Evolutionary conservation across 108 stramenopile genomes (phyloP), one percentile per base, ranked within the genome.

Genomic region (Seminavis robusta): DNA sequence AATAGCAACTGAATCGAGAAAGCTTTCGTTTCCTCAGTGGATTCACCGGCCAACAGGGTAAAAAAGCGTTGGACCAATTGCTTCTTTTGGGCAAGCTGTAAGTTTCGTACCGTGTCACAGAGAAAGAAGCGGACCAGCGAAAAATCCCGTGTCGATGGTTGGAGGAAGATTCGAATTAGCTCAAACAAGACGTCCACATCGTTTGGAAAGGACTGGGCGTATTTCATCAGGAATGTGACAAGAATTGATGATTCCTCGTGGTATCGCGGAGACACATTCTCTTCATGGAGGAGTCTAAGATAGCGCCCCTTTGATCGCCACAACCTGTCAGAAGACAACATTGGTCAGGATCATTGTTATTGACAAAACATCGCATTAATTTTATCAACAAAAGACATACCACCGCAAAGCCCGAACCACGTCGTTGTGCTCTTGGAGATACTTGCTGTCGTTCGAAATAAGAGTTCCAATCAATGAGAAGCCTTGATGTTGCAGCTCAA

Each of bases 171-270:
- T 8, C 86, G 54, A 20, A 90, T 71, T 56, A 94, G 55, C 53
- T 94, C 94, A 65, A 94, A 94, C 23, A 94, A 67, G 6, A 90
- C 70, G 61, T 91, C 90, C 4, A 88, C 73, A 55, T 92, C 88
- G 15, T 60, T 58, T 19, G 86, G 81, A 39, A 59, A 58, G 24
- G 57, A 40, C 51, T 73, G 62, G 1, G 89, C 76, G 63, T 89
- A 90, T 9, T 68, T 50, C 4, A 94, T 69, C 33, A 94, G 69
- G 49, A 89, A 81, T n/a, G 63, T 63, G 0, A 83, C 85, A 36
- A 94, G 53, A 20, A 69, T 32, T 16, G 53, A 56, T n/a, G 86
- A 86, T 52, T 94, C 92, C n/a, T 52, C 47, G 34, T 82, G 82
- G 59, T 74, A 94, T 20, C 88, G 55, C 21, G 81, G 86, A 13